Percentiles rank a stretch among this genome's conserved stretches.
phyloP scores from a whole-genome alignment of 2,329 filamentous ascomycete species.

The Calycina herbarum region DNA sequence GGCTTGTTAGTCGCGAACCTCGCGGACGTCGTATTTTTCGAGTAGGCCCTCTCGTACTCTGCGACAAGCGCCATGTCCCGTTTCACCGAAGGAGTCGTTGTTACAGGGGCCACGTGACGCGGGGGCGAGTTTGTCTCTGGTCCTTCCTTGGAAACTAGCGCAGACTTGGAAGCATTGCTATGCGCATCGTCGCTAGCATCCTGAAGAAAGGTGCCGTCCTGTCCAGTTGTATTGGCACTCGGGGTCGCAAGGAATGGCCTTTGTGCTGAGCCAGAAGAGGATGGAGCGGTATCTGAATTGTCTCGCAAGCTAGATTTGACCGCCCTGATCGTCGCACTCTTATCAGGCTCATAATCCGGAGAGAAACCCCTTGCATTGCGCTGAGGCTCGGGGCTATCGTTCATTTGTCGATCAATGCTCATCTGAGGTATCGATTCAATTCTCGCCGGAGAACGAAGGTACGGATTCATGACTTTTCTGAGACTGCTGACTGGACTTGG shows the following conservation, averaged over 20 bases:
- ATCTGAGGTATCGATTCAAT: conserved; percentile 25
- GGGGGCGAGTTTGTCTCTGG: conserved; percentile 15
- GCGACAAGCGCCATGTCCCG: conserved; percentile 35
- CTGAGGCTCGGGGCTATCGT: conserved; percentile 27
- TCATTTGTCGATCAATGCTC: conserved; percentile 28
- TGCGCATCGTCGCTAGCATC: conserved; percentile 50
- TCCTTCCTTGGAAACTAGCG: conserved; percentile 14
- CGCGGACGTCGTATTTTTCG: conserved; percentile 25
- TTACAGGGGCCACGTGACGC: conserved; percentile 10
- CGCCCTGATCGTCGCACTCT: conserved; percentile 69
- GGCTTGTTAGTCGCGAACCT: conserved; percentile 15
- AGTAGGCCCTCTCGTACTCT: conserved; percentile 33
- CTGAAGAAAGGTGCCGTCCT: conserved; percentile 49
- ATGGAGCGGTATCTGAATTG: conserved; percentile 15
- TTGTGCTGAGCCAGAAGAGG: conserved; percentile 21
- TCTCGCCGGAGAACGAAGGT: conserved; percentile 48
- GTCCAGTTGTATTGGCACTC: conserved; percentile 16
- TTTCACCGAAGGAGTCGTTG: conserved; percentile 24
- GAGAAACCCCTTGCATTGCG: conserved; percentile 61
- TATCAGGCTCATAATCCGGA: conserved; percentile 71
- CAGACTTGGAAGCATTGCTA: conserved; percentile 32
- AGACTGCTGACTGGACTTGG: conserved; percentile 75
- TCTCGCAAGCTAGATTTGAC: conserved; percentile 51
- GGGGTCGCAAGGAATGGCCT: conserved; percentile 21
- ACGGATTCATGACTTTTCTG: conserved; percentile 84